Percentiles rank a stretch among this genome's conserved stretches.
Conservation (phyloP, 2,329 filamentous ascomycete species). For the Sarocladium kiliense region DNA sequence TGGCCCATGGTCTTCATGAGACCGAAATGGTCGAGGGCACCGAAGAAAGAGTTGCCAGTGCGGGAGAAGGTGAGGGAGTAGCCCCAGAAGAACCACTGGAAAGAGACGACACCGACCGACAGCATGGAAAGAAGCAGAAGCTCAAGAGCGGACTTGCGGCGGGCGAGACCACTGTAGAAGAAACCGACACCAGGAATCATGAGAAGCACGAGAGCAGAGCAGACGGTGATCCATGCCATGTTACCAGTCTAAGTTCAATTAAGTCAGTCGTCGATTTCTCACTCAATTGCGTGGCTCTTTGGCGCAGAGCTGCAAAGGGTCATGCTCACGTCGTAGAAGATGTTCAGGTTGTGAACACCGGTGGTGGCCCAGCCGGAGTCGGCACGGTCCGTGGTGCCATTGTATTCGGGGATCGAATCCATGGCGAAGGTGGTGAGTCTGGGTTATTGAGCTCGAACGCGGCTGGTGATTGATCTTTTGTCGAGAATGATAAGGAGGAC, state of each 20-base stretch:
- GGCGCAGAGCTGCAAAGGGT: not conserved
- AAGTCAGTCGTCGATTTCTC: not conserved
- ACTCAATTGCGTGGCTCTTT: not conserved
- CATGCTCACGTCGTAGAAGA: conserved; percentile 69
- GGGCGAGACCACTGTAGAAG: conserved; percentile 88
- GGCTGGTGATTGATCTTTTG: conserved; percentile 1
- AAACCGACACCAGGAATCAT: conserved; percentile 94
- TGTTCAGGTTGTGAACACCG: conserved; percentile 65
- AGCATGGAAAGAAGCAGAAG: conserved; percentile 83
- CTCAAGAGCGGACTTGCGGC: conserved; percentile 82
- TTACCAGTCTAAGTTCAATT: conserved; percentile 59
- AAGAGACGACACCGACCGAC: conserved; percentile 71
- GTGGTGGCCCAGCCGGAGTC: conserved; percentile 44
- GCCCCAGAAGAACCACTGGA: conserved; percentile 97
- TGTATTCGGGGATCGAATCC: conserved; percentile 30
- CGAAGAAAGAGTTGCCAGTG: conserved; percentile 71
- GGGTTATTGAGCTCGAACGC: not conserved
- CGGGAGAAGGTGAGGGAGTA: conserved; percentile 84
- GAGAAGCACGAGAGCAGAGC: conserved; percentile 74
- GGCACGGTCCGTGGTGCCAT: conserved; percentile 44
- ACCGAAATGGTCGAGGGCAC: conserved; percentile 75
- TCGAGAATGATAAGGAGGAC: not conserved
- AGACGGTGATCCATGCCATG: conserved; percentile 74
- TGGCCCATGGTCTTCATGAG: conserved; percentile 71
- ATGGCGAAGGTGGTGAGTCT: not conserved